Evolutionary conservation across 768 basidiomycete species (phyloP).

Genomic region (Rubroboletus pulcherrimus): DNA sequence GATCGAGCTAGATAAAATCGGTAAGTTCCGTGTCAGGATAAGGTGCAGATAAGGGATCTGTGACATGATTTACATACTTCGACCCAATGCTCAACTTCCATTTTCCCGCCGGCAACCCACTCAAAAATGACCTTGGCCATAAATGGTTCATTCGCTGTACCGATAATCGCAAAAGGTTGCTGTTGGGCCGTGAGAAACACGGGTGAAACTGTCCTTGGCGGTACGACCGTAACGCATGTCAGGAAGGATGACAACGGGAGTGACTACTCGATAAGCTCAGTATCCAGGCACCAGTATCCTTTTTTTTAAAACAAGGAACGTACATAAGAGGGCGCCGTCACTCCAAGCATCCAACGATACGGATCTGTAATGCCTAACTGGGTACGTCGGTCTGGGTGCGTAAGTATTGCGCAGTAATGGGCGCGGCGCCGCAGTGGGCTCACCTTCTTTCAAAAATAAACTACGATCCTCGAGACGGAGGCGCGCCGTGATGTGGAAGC

Average conservation of each 20-base stretch:
- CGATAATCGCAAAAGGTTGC: conserved; percentile 39
- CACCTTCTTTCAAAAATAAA: conserved; percentile 41
- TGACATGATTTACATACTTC: conserved; percentile 34
- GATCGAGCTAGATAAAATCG: conserved; percentile 39
- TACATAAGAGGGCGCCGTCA: conserved; percentile 48
- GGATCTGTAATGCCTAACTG: conserved; percentile 28
- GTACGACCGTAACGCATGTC: conserved; percentile 36
- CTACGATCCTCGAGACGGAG: conserved; percentile 43
- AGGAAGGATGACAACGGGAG: conserved; percentile 32
- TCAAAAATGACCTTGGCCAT: conserved; percentile 39
- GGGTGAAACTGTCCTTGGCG: conserved; percentile 31
- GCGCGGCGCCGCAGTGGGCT: not conserved
- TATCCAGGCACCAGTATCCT: not conserved
- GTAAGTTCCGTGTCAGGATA: not conserved
- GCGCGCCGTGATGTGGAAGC: conserved; percentile 47
- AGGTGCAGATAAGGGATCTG: not conserved
- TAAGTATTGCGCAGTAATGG: conserved; percentile 5
- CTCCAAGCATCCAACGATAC: conserved; percentile 46
- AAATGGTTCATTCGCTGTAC: conserved; percentile 43
- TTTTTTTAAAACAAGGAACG: conserved; percentile 15
- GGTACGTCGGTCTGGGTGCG: conserved; percentile 32
- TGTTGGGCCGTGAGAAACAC: conserved; percentile 31
- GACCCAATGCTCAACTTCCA: conserved; percentile 51
- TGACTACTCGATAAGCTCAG: conserved; percentile 17
- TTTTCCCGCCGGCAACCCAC: conserved; percentile 42